Evolutionary conservation across 495 filamentous ascomycete genomes (phyloP), one percentile per base, ranked within the genome.

Genomic region (Hapsidospora chrysogenum): DNA sequence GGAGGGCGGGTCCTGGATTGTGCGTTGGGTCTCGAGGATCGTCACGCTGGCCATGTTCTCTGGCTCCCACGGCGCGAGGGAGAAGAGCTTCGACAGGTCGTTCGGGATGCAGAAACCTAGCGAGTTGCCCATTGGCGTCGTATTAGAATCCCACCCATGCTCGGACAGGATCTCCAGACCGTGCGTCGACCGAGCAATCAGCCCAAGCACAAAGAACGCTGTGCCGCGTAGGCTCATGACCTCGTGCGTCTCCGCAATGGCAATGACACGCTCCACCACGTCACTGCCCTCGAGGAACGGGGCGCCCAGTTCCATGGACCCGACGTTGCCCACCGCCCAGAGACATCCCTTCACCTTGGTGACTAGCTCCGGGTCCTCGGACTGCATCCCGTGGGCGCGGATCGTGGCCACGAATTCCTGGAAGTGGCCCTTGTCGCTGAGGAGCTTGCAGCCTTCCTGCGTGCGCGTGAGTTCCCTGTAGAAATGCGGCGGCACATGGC

Each of bases 291-390:
- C 83, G 3, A 97, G 65, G 54, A 97, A 97, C 0, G 83, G 81
- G 0, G 85, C 89, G 2, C 92, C 89, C 20, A 95, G 72, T 45
- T 93, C 86, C 92, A 97, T 97, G 2, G 85, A 93, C 1, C 89
- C 89, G 31, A 97, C 85, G 48, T 97, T 97, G 17, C 92, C 89
- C 7, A 97, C 83, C 0, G 89, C 89, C 89, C 89, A 97, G 14
- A 97, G 67, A 49, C 83, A 94, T 18, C 92, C 89, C 50, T 96
- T 97, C 35, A 95, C 82, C 50, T 94, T 96, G 39, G 87, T 69
- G 17, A 96, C 76, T 33, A 76, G 72, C 54, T 97, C 89, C 11
- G 70, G 59, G 47, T 97, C 89, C 40, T 92, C 81, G 27, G 74
- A 75, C 37, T 86, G 76, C 56, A 81, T 69, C 29, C 74, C 76